phyloP scores from a whole-genome alignment of 2,329 filamentous ascomycete genomes.

The Fusarium acutatum region DNA sequence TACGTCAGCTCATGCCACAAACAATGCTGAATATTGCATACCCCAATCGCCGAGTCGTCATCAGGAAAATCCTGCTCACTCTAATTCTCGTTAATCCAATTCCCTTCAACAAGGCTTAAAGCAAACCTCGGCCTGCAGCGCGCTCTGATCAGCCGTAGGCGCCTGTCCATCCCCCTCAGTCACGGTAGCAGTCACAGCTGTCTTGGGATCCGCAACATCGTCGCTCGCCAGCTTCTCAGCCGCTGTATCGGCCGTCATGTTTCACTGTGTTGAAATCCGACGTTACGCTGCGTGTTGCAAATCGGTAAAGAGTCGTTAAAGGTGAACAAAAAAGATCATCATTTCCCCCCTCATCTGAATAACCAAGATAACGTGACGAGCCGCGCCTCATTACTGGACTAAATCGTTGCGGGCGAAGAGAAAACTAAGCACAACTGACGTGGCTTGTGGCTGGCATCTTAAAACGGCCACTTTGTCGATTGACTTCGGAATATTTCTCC shows the following conservation, averaged over 20 bases:
- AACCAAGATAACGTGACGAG: neutral
- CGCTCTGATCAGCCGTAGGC: slow-evolving; percentile 3
- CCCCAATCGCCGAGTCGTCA: slow-evolving; percentile 38
- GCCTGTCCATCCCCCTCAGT: neutral
- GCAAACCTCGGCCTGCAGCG: slow-evolving; percentile 29
- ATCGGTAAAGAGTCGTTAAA: neutral
- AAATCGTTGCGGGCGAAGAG: neutral
- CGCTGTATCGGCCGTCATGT: neutral
- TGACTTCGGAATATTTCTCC: neutral
- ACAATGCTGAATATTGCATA: neutral
- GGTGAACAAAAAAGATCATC: neutral
- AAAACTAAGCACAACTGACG: neutral
- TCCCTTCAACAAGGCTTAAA: neutral
- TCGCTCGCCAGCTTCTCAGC: neutral
- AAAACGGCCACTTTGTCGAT: neutral
- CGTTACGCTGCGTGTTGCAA: rapidly evolving
- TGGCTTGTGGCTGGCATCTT: neutral
- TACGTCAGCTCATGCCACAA: neutral
- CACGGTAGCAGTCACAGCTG: neutral
- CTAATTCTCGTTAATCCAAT: neutral
- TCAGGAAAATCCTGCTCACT: slow-evolving; percentile 15
- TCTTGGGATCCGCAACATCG: neutral
- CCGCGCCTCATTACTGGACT: slow-evolving; percentile 16
- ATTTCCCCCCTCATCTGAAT: neutral
- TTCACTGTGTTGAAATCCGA: rapidly evolving